Evolutionary conservation across 805 yeast genomes (phyloP), one percentile per base, ranked within the genome.

Genomic region (Lachancea kluyveri): DNA sequence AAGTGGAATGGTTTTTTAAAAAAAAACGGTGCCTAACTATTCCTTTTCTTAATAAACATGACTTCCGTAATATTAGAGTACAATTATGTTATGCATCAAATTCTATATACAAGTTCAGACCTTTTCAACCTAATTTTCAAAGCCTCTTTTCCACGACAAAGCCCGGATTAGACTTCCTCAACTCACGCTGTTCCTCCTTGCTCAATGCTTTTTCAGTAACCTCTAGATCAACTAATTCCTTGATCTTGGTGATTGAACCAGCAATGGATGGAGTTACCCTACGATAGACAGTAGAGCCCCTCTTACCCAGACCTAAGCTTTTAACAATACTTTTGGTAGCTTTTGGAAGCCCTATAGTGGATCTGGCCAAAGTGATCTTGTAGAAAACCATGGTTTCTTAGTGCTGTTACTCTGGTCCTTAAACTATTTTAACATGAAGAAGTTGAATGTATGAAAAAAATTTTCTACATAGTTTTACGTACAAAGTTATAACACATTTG

Each of bases 181-280:
- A 62, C 7, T 46, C 51, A 33, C 78, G 65, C 55, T 77, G 65
- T 49, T 82, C 69, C 11, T 59, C 56, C 33, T 67, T 69, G 1
- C 76, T 58, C 45, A 76, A 59, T 12, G 62, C 62, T 17, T 65
- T 60, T 26, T 76, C 78, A 8, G 80, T 76, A 21, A 86, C 62
- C 45, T 86, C 90, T 17, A 90, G 92, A 28, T 72, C 73, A 6
- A 90, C 88, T 35, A 90, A 65, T 57, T 90, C 96, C 59, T 90
- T 90, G 27, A 90, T 84, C 37, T 70, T 66, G 19, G 85, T 74
- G 35, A 90, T 69, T 65, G 79, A 77, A 57, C 95, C 95, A 3
- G 97, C 96, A 38, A 79, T 72, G 20, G 79, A 73, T 10, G 94
- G 87, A 8, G 80, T 68, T 4, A 83, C 85, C 28, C 63, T 60